Percentiles rank a stretch among this genome's conserved stretches.
phyloP scores from a whole-genome alignment of 2,329 filamentous ascomycete species.

The Colletotrichum cuscutae region DNA sequence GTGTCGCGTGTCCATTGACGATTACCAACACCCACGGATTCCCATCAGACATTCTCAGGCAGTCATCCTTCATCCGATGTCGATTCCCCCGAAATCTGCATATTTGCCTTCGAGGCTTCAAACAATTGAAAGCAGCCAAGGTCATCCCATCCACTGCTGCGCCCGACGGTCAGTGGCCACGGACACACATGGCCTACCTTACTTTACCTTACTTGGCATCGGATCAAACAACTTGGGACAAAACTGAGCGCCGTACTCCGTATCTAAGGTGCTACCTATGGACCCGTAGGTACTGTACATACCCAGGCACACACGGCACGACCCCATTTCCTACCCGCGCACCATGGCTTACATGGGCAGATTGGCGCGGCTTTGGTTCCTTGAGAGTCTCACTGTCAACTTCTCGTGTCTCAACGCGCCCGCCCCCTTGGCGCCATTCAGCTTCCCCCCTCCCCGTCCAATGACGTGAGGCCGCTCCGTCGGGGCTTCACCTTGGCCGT shows the following conservation, averaged over 20 bases:
- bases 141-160: not conserved
- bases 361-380: not conserved
- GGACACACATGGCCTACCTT: not conserved
- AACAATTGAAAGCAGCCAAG: not conserved
- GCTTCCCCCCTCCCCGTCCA: conserved; percentile 2
- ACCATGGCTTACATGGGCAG: too few relatives aligned
- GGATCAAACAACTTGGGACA: not conserved
- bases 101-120: not conserved
- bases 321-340: not conserved
- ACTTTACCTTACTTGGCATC: not conserved
- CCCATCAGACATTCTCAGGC: too few relatives aligned
- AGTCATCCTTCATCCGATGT: not conserved
- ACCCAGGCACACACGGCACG: not conserved
- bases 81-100: not conserved
- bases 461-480: conserved; percentile 13
- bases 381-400: not conserved
- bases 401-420: not conserved
- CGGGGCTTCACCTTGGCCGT: conserved; percentile 20
- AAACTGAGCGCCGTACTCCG: not conserved
- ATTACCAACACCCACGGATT: not conserved
- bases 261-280: too few relatives aligned
- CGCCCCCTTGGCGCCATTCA: conserved; percentile 17
- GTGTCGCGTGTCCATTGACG: conserved; percentile 22
- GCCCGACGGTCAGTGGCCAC: not conserved
- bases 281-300: too few relatives aligned